Conservation (phyloP, 768 basidiomycete genomes). For the Gyrodon lividus region DNA sequence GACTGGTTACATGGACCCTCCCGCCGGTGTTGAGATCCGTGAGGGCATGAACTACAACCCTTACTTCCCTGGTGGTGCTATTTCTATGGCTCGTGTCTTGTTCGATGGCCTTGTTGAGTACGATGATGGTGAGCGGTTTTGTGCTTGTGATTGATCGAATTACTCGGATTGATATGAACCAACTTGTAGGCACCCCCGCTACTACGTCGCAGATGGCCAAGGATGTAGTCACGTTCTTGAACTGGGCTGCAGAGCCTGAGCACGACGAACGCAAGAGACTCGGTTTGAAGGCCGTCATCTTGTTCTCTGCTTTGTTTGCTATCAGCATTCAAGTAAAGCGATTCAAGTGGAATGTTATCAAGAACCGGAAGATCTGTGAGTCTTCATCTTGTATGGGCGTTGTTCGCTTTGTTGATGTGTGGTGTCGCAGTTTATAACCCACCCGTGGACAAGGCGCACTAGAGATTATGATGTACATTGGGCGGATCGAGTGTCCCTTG, state of each 20-base stretch:
- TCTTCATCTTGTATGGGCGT: slow-evolving; percentile 14
- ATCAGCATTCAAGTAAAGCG: slow-evolving; percentile 88
- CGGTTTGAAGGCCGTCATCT: slow-evolving; percentile 92
- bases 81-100: slow-evolving; percentile 95
- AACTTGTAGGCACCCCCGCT: slow-evolving; percentile 79
- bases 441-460: slow-evolving; percentile 34
- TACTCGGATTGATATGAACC: slow-evolving; percentile 8
- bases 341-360: slow-evolving; percentile 91
- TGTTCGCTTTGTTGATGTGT: slow-evolving; percentile 4
- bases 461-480: slow-evolving; percentile 19
- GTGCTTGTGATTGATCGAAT: background rate
- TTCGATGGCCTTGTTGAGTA: slow-evolving; percentile 97
- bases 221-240: slow-evolving; percentile 93
- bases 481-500: slow-evolving; percentile 11
- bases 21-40: slow-evolving; percentile 90
- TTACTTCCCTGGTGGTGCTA: slow-evolving; percentile 98
- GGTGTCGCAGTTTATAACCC: slow-evolving; percentile 38
- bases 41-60: slow-evolving; percentile 99
- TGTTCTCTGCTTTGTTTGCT: slow-evolving; percentile 82
- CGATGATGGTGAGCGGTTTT: slow-evolving; percentile 69
- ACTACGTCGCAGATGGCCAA: slow-evolving; percentile 99
- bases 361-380: slow-evolving; percentile 90
- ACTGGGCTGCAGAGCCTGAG: slow-evolving; percentile 98
- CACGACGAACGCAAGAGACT: slow-evolving; percentile 97
- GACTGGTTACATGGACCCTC: slow-evolving; percentile 96